These are phyloP conservation scores for Linnemannia hyalina DNA, from an alignment of 192 early-diverging fungal species.

Conservation along the genomic window DNA sequence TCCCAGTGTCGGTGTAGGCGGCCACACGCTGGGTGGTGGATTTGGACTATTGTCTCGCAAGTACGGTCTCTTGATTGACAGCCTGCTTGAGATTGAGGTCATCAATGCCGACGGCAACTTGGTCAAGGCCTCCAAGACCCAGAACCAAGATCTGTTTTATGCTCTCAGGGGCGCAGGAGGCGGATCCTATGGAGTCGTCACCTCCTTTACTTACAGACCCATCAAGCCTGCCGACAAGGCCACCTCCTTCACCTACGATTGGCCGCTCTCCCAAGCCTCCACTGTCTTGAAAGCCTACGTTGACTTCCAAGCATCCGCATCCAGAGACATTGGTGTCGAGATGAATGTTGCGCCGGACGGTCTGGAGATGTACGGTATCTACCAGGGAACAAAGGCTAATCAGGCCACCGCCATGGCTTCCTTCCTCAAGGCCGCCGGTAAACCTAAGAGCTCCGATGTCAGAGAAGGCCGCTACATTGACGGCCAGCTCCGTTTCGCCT, in stretches of 20 bases:
- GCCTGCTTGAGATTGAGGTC: conserved; percentile 55
- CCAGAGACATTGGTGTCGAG: conserved; percentile 49
- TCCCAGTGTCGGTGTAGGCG: conserved; percentile 70
- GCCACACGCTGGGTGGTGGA: conserved; percentile 69
- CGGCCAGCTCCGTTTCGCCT: conserved; percentile 36
- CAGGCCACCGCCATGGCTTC: conserved; percentile 12
- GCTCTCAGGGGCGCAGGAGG: conserved; percentile 73
- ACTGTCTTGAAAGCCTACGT: conserved; percentile 24
- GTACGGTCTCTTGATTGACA: conserved; percentile 65
- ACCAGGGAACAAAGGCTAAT: conserved; percentile 27
- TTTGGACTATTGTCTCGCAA: conserved; percentile 63
- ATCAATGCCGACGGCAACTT: conserved; percentile 64
- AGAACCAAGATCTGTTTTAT: conserved; percentile 73
- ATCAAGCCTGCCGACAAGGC: conserved; percentile 18
- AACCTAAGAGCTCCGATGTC: conserved; percentile 15
- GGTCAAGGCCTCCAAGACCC: conserved; percentile 29
- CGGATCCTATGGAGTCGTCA: conserved; percentile 60
- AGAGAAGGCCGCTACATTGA: conserved; percentile 47
- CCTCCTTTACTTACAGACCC: conserved; percentile 43
- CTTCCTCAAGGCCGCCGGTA: conserved; percentile 19
- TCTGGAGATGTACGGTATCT: conserved; percentile 45
- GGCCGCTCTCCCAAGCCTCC: conserved; percentile 4
- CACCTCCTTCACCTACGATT: conserved; percentile 34
- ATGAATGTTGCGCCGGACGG: conserved; percentile 38
- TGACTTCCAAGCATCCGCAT: conserved; percentile 27